phyloP scores from a whole-genome alignment of 2,329 filamentous ascomycete species.

The Neoarthrinium moseri region DNA sequence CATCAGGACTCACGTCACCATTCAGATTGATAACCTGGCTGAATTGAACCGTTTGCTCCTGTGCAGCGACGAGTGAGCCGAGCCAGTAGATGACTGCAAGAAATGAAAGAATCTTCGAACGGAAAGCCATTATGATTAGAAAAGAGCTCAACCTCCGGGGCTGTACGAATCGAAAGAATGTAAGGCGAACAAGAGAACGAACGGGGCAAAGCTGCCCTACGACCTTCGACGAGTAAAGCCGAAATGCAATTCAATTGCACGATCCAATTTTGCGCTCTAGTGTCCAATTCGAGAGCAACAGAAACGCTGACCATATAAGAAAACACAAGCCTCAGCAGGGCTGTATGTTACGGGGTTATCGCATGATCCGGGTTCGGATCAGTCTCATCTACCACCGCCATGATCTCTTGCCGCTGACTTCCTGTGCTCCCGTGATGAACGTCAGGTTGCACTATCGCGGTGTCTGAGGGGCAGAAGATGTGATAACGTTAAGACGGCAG shows the following conservation, averaged over 20 bases:
- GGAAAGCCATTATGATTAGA: conserved; percentile 19
- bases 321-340: not conserved
- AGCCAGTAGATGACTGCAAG: not conserved
- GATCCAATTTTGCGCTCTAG: not conserved
- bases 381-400: conserved; percentile 3
- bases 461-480: too few relatives aligned
- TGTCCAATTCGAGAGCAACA: not conserved
- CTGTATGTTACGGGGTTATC: not conserved
- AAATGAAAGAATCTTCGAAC: conserved; percentile 1
- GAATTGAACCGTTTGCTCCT: conserved; percentile 16
- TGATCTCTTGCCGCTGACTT: conserved; percentile 1
- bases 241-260: not conserved
- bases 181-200: conserved; percentile 5
- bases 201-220: conserved; percentile 4
- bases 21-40: conserved; percentile 21
- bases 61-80: conserved; percentile 12
- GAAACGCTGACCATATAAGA: not conserved
- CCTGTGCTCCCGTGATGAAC: not conserved
- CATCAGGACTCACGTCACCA: conserved; percentile 21
- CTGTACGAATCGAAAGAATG: conserved; percentile 1
- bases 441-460: too few relatives aligned
- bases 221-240: conserved; percentile 1
- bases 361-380: conserved; percentile 8
- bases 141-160: conserved; percentile 6
- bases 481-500: too few relatives aligned